Evolutionary conservation across 2,329 filamentous ascomycete genomes (phyloP), one percentile per base, ranked within the genome.

Genomic region (Aspergillus calidoustus): DNA sequence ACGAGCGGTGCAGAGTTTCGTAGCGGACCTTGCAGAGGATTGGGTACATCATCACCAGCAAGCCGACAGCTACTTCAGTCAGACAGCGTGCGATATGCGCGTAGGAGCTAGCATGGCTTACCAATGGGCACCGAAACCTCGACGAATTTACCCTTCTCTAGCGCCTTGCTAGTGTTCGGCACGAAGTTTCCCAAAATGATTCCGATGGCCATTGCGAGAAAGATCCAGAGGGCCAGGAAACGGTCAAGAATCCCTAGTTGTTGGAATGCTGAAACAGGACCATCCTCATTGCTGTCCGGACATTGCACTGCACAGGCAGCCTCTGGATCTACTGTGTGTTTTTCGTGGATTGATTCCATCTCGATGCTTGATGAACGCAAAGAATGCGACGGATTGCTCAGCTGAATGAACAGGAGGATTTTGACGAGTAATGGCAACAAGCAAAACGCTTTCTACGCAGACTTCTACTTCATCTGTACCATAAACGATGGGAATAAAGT

Each of bases 31-130:
- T 95, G 83, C 91, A 96, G 0, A 96, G 81, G 62, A 96, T 96
- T 0, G 92, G 93, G 71, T 95, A 96, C 91, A 96, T 96, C 92
- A 96, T 96, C 47, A 96, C 88, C 1, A 96, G 82, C 0, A 96
- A 79, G 0, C 92, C 92, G 52, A 96, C 80, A 0, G 92, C 91
- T 91, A 19, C 25, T 38, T 60, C n/a, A 13, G 15, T 54, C 17
- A 38, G 44, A n/a, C 7, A 15, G 4, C 19, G 4, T 28, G 25
- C 25, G 25, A 4, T 17, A 47, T 50, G 17, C n/a, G 7, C 7
- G 19, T 41, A 15, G 47, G 34, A 22, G 30, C 51, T 30, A 41
- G 51, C 22, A n/a, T 19, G 15, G 54, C 80, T 59, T 73, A 86
- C 86, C 86, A 54, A 91, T 90, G 0, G 88, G 89, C 25, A 89